phyloP scores from a whole-genome alignment of 192 early-diverging fungal genomes.

The Geranomyces michiganensis region DNA sequence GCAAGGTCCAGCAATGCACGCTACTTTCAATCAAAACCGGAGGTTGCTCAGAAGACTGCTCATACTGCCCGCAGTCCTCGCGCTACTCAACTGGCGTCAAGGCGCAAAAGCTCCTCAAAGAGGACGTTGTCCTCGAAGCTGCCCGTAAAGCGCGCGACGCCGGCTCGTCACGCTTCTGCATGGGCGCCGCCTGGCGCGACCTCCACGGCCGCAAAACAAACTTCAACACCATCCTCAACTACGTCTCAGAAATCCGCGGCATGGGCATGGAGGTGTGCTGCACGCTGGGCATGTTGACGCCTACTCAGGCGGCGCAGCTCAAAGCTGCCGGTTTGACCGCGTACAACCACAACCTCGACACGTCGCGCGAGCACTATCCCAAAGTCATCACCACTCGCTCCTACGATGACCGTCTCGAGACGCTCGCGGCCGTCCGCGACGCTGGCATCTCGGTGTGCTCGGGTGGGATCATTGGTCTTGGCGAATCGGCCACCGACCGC shows the following conservation, averaged over 20 bases:
- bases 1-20: constrained; percentile 79
- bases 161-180: constrained; percentile 80
- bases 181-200: constrained; percentile 87
- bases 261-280: constrained; percentile 91
- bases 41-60: constrained; percentile 82
- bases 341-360: constrained; percentile 87
- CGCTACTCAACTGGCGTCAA: constrained; percentile 70
- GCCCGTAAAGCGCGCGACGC: constrained; percentile 75
- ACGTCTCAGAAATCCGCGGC: constrained; percentile 70
- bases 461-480: constrained; percentile 84
- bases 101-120: constrained; percentile 70
- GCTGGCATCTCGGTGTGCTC: constrained; percentile 83
- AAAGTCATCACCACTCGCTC: constrained; percentile 79
- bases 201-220: constrained; percentile 77
- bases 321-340: constrained; percentile 84
- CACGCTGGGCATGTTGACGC: constrained; percentile 80
- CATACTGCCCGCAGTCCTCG: constrained; percentile 80
- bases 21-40: constrained; percentile 82
- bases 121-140: constrained; percentile 69
- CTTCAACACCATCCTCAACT: constrained; percentile 75
- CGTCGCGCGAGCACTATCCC: constrained; percentile 76
- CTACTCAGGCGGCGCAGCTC: constrained; percentile 70
- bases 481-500: constrained; percentile 71
- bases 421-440: constrained; percentile 70
- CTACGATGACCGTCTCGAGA: constrained; percentile 77